Base-by-base conservation (phyloP, 2,329 filamentous ascomycete genomes). In the Cordyceps cateniannulata region DNA sequence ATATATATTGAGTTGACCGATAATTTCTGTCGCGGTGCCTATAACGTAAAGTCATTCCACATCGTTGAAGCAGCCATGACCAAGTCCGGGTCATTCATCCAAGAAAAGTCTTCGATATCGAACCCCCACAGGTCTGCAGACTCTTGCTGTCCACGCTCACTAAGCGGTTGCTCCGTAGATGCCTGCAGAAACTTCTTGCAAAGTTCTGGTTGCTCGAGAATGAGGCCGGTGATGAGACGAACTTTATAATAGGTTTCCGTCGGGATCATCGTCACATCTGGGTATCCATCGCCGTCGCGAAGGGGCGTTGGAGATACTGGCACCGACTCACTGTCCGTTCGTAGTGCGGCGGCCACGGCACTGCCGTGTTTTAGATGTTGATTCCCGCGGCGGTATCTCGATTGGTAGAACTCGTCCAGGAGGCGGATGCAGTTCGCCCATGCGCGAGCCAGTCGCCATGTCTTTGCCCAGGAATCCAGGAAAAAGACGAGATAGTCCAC, bases 391-490 rank as follows among this genome's bases (percentile, higher is more conserved):
- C 25, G 25, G 22, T 56, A 56, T n/a, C 40, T 24, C 14, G 53
- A 44, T 29, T 45, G 38, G 53, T 56, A 56, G 24, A 56, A 56
- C n/a, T 56, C 53, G 53, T 56, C 38, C 32, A 56, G 29, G 18
- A 56, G 38, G 12, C 53, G 38, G 9, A 56, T 47, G 40, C 38
- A 56, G 20, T 56, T 56, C 10, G 53, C 38, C 53, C 53, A 56
- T n/a, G 53, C 53, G 22, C 53, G 38, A 14, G 53, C 53, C 20
- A 56, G 18, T 14, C 32, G 20, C 53, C 53, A 56, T 22, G 53
- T 56, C 24, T 45, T 56, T 3, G 53, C 20, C 53, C 53, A 56
- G 5, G 38, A 25, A 10, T 56, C 53, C 38, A 56, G 38, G n/a
- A 29, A 20, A 2, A 7, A n/a, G 24, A 56, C 22, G n/a, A 56